phyloP scores from a whole-genome alignment of 2,329 filamentous ascomycete species.

The Microdochium trichocladiopsis region DNA sequence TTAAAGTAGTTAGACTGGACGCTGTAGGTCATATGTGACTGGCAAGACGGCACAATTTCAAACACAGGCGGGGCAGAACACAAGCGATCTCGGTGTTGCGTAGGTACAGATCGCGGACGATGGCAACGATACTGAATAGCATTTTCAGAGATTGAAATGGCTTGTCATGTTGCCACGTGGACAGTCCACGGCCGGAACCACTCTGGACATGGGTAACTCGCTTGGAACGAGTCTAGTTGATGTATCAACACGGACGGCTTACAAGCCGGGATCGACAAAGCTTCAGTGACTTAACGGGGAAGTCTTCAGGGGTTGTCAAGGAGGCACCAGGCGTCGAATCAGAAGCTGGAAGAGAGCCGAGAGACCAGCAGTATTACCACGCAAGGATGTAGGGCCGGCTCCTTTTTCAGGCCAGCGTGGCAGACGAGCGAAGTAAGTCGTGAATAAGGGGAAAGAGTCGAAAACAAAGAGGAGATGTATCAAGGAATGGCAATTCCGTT shows the following conservation, averaged over 20 bases:
- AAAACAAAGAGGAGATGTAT: too few relatives aligned
- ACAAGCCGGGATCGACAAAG: neutral
- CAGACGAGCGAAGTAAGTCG: neutral
- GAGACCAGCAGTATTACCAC: neutral
- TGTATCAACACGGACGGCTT: neutral
- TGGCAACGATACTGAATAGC: neutral
- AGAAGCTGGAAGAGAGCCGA: neutral
- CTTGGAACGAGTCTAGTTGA: neutral
- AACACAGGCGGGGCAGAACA: neutral
- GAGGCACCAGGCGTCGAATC: neutral
- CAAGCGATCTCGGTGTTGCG: neutral
- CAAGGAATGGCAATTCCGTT: too few relatives aligned
- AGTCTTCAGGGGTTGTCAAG: neutral
- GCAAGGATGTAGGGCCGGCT: neutral
- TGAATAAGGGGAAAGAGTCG: too few relatives aligned
- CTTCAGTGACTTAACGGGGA: neutral
- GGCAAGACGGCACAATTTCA: neutral
- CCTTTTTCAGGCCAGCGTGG: neutral
- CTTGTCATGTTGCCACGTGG: neutral
- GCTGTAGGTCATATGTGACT: neutral
- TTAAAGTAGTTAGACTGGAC: neutral
- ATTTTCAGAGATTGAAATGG: neutral
- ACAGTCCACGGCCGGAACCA: neutral
- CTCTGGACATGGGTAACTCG: neutral
- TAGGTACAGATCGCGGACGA: neutral